Evolutionary conservation across 164 flowering plant genomes (phyloP), one percentile per base, ranked within the genome.

Genomic region (Liquidambar formosana): DNA sequence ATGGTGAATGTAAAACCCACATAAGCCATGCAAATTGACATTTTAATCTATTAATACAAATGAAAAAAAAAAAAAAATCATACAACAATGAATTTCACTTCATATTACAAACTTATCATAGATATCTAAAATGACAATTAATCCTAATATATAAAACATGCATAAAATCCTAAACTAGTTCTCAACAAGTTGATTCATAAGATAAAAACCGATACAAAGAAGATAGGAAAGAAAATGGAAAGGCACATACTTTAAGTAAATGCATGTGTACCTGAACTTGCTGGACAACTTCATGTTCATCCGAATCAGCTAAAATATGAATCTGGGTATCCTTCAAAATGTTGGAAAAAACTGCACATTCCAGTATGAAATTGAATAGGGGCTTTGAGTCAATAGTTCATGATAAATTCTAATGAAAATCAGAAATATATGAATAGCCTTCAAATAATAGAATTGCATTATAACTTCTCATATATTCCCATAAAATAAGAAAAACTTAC

Each of bases 261-360:
- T 46, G 49, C n/a, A 27, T 23, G 47, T 46, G 59, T 66, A 93
- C 97, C 96, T 93, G 97, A 77, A 95, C 93, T 85, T 95, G 99
- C 64, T 87, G 89, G 47, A 91, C 99, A 72, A 86, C 88, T 84
- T 95, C 99, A 45, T 86, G 94, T 65, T 95, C 99, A 76, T 95
- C 99, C 22, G 98, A 84, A 82, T 93, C 99, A 48, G 99, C 99
- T 60, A 95, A 80, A 57, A 83, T 76, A 79, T 93, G 98, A 80
- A 95, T 81, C 73, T 91, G 96, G 11, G 91, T 85, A 41, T 87
- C 92, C 81, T 88, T 85, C 86, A 95, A 75, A 63, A 95, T 83
- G 80, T 95, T 93, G 69, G 97, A 95, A 80, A 95, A 95, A 79
- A 91, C 99, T 95, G 94, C 51, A 54, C 58, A 54, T 52, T 38